Conservation (phyloP, 352 stramenopile species). For the Phytophthora crassamura region DNA sequence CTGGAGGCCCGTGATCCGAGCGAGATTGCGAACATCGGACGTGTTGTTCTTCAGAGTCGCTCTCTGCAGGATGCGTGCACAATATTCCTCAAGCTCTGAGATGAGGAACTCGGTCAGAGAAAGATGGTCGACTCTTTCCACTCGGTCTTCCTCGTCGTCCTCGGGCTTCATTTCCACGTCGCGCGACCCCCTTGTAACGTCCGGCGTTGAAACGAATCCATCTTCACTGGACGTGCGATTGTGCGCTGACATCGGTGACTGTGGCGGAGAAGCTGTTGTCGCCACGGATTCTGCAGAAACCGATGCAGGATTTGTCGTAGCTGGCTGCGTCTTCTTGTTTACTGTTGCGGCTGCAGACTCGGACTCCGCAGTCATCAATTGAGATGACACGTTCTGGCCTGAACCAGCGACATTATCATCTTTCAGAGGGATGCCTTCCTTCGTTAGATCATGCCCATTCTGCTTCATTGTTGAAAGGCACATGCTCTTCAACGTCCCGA, state of each 20-base stretch:
- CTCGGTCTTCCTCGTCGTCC: conserved; percentile 19
- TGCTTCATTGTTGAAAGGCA: conserved; percentile 32
- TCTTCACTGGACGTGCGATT: conserved; percentile 36
- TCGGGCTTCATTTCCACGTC: conserved; percentile 23
- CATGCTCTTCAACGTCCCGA: conserved; percentile 41
- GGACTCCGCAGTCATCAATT: background rate
- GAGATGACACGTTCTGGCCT: background rate
- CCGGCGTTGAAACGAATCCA: conserved; percentile 27
- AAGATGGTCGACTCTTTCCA: conserved; percentile 40
- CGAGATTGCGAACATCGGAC: conserved; percentile 34
- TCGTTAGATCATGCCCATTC: conserved; percentile 4
- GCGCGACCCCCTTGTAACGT: conserved; percentile 20
- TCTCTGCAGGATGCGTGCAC: conserved; percentile 34
- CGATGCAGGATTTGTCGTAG: background rate
- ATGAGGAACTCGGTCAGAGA: conserved; percentile 62
- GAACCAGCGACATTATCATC: background rate
- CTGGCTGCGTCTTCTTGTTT: too few species aligned
- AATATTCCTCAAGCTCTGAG: conserved; percentile 57
- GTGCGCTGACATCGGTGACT: conserved; percentile 29
- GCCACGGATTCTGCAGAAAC: conserved; percentile 11
- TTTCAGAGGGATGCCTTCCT: conserved; percentile 4
- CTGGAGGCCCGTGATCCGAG: conserved; percentile 49
- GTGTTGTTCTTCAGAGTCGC: background rate
- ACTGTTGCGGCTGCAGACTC: too few species aligned
- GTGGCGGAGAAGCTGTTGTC: conserved; percentile 22